These are phyloP conservation scores for Xerophyta viscosa DNA, from an alignment of 106 monocot species.

Conservation along the genomic window DNA sequence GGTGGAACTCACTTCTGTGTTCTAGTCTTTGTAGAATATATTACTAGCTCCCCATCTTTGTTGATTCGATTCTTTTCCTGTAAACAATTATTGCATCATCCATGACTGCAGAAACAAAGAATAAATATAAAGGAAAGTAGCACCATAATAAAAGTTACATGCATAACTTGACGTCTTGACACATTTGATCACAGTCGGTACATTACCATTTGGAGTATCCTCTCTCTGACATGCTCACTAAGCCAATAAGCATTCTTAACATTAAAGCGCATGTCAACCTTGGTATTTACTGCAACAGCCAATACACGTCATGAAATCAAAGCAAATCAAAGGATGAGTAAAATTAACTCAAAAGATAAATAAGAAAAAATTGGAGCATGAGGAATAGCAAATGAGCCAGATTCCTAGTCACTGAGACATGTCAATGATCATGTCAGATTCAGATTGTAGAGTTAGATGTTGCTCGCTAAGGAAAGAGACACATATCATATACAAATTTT, in stretches of 20 bases:
- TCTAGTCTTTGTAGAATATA: conserved; percentile 94
- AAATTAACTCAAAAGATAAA: not conserved
- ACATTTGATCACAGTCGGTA: too few species aligned
- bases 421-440: too few species aligned
- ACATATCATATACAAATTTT: too few species aligned
- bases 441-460: too few species aligned
- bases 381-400: too few species aligned
- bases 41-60: conserved; percentile 89
- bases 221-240: conserved; percentile 73
- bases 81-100: not conserved
- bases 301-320: conserved; percentile 2
- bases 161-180: too few species aligned
- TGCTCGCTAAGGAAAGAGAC: too few species aligned
- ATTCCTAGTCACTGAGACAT: too few species aligned
- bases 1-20: conserved; percentile 63
- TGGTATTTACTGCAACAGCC: conserved; percentile 80
- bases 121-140: too few species aligned
- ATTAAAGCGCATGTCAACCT: conserved; percentile 99
- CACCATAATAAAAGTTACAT: too few species aligned
- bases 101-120: not conserved
- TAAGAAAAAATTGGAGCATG: not conserved
- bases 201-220: conserved; percentile 81
- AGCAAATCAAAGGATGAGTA: not conserved
- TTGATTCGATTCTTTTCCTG: conserved; percentile 99
- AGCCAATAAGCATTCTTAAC: conserved; percentile 84